Evolutionary conservation across 306 rosid species (phyloP).

Genomic region (Medicago truncatula): MtrunA17r5.0-ANR NC_053045.1:53881001-53881500

Average conservation of each 20-base stretch:
- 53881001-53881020: slow-evolving; percentile 4
- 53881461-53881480: slow-evolving; percentile 47
- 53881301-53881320: slow-evolving; percentile 80
- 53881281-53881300: slow-evolving; percentile 46
- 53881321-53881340: slow-evolving; percentile 90
- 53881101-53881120: background rate
- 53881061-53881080: slow-evolving; percentile 3
- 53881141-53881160: slow-evolving; percentile 50
- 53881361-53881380: slow-evolving; percentile 46
- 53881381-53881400: slow-evolving; percentile 49
- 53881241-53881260: slow-evolving; percentile 52
- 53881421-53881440: slow-evolving; percentile 34
- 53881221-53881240: slow-evolving; percentile 41
- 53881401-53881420: slow-evolving; percentile 59
- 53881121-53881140: slow-evolving; percentile 47
- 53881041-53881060: slow-evolving; percentile 26
- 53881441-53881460: background rate
- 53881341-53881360: slow-evolving; percentile 60
- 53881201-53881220: slow-evolving; percentile 41
- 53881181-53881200: slow-evolving; percentile 49
- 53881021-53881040: background rate
- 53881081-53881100: slow-evolving; percentile 4
- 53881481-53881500: slow-evolving; percentile 49
- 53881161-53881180: slow-evolving; percentile 52
- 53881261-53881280: slow-evolving; percentile 51